These are phyloP conservation scores for Exophiala aquamarina DNA, from an alignment of 2,329 filamentous ascomycete genomes.

Conservation along the genomic window DNA sequence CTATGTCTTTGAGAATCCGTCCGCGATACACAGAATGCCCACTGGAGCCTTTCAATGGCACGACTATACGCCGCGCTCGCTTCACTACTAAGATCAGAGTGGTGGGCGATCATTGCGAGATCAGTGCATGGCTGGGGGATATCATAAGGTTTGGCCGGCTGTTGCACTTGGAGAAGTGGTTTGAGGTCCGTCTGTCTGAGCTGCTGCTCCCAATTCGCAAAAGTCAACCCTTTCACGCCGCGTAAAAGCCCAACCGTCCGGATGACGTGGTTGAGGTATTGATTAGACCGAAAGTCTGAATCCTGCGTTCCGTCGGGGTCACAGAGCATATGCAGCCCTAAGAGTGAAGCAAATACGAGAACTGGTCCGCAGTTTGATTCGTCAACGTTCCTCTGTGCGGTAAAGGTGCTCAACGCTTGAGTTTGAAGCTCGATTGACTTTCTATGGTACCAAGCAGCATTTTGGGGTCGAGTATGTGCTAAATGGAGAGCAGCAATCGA, in stretches of 20 bases:
- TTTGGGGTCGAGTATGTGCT: constrained; percentile 12
- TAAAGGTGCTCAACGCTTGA: constrained; percentile 15
- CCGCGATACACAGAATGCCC: constrained; percentile 10
- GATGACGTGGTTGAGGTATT: constrained; percentile 18
- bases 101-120: constrained; percentile 4
- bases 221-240: constrained; percentile 11
- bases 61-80: constrained; percentile 11
- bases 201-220: constrained; percentile 10
- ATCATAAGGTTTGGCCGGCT: constrained; percentile 9
- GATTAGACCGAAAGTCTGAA: constrained; percentile 5
- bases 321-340: constrained; percentile 14
- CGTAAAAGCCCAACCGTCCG: constrained; percentile 15
- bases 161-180: constrained; percentile 6
- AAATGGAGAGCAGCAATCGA: constrained; percentile 29
- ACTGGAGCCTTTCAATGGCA: constrained; percentile 18
- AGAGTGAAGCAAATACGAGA: constrained; percentile 15
- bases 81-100: constrained; percentile 7
- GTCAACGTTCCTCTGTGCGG: constrained; percentile 7
- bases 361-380: constrained; percentile 16
- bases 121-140: constrained; percentile 12
- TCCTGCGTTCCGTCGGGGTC: constrained; percentile 9
- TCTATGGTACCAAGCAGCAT: constrained; percentile 8
- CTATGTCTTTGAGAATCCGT: constrained; percentile 4
- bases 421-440: constrained; percentile 17
- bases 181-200: constrained; percentile 8